Conservation (phyloP, 257 asterid species). For the Cruciata laevipes region DNA sequence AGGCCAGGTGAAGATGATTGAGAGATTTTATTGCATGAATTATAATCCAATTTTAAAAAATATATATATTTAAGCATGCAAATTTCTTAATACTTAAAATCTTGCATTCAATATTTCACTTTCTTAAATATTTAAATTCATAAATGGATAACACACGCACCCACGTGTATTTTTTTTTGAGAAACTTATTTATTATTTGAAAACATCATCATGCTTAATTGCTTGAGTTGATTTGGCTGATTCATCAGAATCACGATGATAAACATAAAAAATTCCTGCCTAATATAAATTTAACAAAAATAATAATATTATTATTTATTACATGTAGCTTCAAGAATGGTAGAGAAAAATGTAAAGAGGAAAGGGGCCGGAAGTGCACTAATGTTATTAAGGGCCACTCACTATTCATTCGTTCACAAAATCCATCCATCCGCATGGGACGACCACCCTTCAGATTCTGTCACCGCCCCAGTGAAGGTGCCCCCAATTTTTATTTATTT, state of each 20-base stretch:
- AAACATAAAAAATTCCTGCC: not conserved
- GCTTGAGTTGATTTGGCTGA: not conserved
- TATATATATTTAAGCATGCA: too few species aligned
- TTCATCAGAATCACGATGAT: slow-evolving; percentile 11
- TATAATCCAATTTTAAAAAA: too few species aligned
- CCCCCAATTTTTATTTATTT: not conserved
- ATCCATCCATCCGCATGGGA: slow-evolving; percentile 13
- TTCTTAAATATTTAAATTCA: too few species aligned
- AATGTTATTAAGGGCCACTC: not conserved
- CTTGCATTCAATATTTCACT: too few species aligned
- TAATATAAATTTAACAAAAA: not conserved
- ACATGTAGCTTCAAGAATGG: slow-evolving; percentile 10
- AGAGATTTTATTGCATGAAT: too few species aligned
- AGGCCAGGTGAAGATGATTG: too few species aligned
- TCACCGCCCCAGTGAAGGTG: slow-evolving; percentile 9
- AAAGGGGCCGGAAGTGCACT: slow-evolving; percentile 15
- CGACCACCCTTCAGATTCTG: slow-evolving; percentile 6
- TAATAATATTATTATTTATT: not conserved
- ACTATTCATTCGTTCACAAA: not conserved
- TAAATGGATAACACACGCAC: not conserved
- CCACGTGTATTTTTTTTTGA: not conserved
- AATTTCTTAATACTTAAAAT: too few species aligned
- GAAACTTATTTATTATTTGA: too few species aligned
- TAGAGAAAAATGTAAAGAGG: not conserved
- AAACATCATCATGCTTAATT: too few species aligned